Evolutionary conservation across 306 rosid species (phyloP), one percentile per base, ranked within the genome.

Genomic region (Prunus davidiana): DNA sequence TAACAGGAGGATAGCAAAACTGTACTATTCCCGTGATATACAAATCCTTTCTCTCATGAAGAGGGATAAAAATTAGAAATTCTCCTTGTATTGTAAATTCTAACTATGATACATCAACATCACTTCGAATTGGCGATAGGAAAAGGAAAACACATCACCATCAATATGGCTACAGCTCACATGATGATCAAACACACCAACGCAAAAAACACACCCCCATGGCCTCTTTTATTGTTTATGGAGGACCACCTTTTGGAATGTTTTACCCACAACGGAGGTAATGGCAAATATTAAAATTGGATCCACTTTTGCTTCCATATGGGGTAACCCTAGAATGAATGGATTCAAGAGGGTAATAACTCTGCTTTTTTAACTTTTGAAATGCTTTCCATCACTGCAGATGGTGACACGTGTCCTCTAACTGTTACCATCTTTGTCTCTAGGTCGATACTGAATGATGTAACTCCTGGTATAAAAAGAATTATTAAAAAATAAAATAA

Each of bases 311-410:
- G 8, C 76, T 22, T 14, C 16, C 14, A 1, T 14, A 3, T 34
- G 34, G 20, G n/a, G 2, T 56, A 12, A 20, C 27, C 9, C 14
- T 68, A 9, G 43, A 38, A 38, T 18, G 6, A 6, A 19, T 2
- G 55, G 27, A 15, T 28, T 71, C 75, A 72, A 56, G 47, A 7
- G 14, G 85, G 69, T 90, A 96, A 87, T 28, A 94, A 73, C 79
- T 94, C 98, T 0, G 98, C 98, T 60, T 83, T 91, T 72, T 89
- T 94, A 46, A 94, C 91, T 89, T 87, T 94, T 10, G 98, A 94
- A 81, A 94, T 82, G 84, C 97, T 94, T 82, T 94, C 90, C 28
- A 92, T 70, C 1, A 94, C 96, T 68, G 78, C 92, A 47, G 69
- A 78, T 0, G 98, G 93, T 69, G 95, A 91, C 73, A 92, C 76